Percentiles rank a stretch among this genome's conserved stretches.
Evolutionary conservation across 148 eudicot genomes (phyloP).

Genomic region (Rhododendron ferrugineum): DNA sequence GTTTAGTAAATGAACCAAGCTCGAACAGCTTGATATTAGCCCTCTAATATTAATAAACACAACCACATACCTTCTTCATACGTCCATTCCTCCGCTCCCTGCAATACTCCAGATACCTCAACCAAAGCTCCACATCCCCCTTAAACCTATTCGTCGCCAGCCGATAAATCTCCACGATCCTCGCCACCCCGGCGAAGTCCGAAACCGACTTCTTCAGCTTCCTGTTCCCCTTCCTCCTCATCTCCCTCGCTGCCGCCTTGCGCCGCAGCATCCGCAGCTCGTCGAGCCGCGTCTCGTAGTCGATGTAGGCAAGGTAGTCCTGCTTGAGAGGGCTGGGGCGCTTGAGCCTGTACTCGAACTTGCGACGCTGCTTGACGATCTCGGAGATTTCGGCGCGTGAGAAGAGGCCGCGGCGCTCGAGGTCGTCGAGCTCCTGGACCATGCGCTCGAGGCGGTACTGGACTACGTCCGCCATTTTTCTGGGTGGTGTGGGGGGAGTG

Average conservation of each 20-base stretch:
- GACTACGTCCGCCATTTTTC: conserved; percentile 74
- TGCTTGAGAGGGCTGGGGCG: conserved; percentile 67
- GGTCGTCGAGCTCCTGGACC: conserved; percentile 76
- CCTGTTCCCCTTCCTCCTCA: conserved; percentile 26
- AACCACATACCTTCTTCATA: conserved; percentile 66
- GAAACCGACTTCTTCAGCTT: conserved; percentile 47
- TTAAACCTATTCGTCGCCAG: conserved; percentile 71
- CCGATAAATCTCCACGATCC: conserved; percentile 57
- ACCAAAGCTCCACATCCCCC: conserved; percentile 81
- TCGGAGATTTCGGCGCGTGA: conserved; percentile 46
- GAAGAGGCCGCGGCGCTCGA: conserved; percentile 68
- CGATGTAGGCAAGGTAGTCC: conserved; percentile 61
- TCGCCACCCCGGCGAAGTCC: conserved; percentile 52
- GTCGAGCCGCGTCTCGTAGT: conserved; percentile 65
- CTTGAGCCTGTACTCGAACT: conserved; percentile 70
- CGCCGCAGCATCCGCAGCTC: conserved; percentile 49
- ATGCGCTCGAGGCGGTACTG: conserved; percentile 75
- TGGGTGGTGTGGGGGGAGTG: not conserved
- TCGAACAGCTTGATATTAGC: not conserved
- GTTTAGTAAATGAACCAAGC: not conserved
- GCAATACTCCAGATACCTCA: conserved; percentile 80
- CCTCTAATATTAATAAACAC: not conserved
- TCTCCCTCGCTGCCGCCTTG: conserved; percentile 24
- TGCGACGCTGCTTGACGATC: conserved; percentile 63
- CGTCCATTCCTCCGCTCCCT: conserved; percentile 52